Percentiles rank a stretch among this genome's conserved stretches.
Evolutionary conservation across 345 rosid species (phyloP).

Genomic region (Lepidium didymum): DNA sequence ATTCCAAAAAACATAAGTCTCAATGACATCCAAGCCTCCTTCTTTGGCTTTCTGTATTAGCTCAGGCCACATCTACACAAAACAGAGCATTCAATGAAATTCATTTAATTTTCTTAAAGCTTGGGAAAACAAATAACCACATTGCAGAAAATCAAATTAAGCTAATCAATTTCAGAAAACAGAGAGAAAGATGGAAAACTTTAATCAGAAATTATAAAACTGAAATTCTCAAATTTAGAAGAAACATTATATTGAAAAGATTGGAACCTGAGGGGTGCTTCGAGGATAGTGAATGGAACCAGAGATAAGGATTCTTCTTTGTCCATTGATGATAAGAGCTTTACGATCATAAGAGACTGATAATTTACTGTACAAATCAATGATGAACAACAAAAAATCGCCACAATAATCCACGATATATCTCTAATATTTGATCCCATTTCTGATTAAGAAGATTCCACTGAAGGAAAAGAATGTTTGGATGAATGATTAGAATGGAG

Average conservation of each 20-base stretch:
- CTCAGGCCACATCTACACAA: slow-evolving; percentile 89
- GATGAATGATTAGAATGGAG: slow-evolving; percentile 12
- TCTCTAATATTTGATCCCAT: slow-evolving; percentile 12
- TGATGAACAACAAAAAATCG: slow-evolving; percentile 25
- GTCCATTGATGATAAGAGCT: slow-evolving; percentile 72
- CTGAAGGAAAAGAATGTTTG: slow-evolving; percentile 2
- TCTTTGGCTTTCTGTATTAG: slow-evolving; percentile 90
- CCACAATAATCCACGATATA: slow-evolving; percentile 15
- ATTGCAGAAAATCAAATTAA: neutral
- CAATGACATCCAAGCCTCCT: slow-evolving; percentile 88
- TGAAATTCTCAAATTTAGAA: neutral
- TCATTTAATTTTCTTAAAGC: neutral
- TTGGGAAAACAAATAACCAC: neutral
- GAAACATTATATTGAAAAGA: neutral
- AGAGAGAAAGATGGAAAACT: neutral
- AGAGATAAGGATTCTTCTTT: slow-evolving; percentile 70
- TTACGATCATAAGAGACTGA: slow-evolving; percentile 67
- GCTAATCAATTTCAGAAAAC: slow-evolving; percentile 2
- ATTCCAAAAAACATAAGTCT: slow-evolving; percentile 94
- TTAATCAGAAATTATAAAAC: neutral
- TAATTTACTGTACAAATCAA: slow-evolving; percentile 39
- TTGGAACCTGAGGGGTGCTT: slow-evolving; percentile 83
- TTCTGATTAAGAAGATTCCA: slow-evolving; percentile 10
- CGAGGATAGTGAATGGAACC: slow-evolving; percentile 97
- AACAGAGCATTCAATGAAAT: slow-evolving; percentile 16